Percentiles rank a stretch among this genome's conserved stretches.
Evolutionary conservation across 768 basidiomycete genomes (phyloP).

Genomic region (Cantharellus anzutake): DNA sequence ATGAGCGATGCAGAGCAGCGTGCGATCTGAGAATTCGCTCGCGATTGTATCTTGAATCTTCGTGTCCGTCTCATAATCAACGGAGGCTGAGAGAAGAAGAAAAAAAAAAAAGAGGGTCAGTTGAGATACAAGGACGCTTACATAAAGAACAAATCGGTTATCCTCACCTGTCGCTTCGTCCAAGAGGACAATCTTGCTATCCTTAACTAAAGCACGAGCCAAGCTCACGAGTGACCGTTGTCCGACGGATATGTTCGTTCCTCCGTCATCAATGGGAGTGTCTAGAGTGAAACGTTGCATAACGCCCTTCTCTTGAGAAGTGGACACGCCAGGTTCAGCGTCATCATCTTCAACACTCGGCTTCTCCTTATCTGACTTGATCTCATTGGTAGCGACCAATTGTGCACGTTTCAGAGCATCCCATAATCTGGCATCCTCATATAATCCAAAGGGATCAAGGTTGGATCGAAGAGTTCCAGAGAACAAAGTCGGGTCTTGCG

Average conservation of each 20-base stretch:
- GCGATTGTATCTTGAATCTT: constrained; percentile 16
- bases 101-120: background rate
- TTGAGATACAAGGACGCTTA: background rate
- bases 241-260: constrained; percentile 6
- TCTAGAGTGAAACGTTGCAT: constrained; percentile 4
- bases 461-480: constrained; percentile 6
- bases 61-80: constrained; percentile 13
- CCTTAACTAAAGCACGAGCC: constrained; percentile 19
- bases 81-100: constrained; percentile 11
- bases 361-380: background rate
- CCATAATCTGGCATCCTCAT: constrained; percentile 3
- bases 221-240: constrained; percentile 5
- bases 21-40: constrained; percentile 16
- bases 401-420: constrained; percentile 1
- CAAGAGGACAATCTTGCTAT: constrained; percentile 27
- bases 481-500: constrained; percentile 6
- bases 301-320: background rate
- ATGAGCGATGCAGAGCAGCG: constrained; percentile 9
- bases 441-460: constrained; percentile 2
- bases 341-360: background rate
- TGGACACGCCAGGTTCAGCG: background rate
- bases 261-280: constrained; percentile 1
- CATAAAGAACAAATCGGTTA: background rate
- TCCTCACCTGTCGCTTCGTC: constrained; percentile 5
- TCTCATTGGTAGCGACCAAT: background rate